Evolutionary conservation across 768 basidiomycete species (phyloP), one percentile per base, ranked within the genome.

Genomic region (Cystobasidium onofrii): DNA sequence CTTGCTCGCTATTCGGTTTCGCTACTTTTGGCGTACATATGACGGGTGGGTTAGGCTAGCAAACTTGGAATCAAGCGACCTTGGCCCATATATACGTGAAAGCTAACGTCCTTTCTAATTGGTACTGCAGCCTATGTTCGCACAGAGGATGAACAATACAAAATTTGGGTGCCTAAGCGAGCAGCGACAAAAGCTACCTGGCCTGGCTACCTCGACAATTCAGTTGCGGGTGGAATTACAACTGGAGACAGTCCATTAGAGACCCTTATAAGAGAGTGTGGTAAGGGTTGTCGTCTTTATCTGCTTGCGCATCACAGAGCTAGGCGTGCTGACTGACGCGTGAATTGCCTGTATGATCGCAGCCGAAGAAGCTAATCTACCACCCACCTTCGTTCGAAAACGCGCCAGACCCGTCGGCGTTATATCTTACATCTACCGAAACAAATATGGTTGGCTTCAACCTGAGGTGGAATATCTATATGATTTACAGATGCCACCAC

Each of bases 21-120:
- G 85, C 91, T 64, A 96, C 94, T 0, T 93, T 90, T 77, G 95
- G 96, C 0, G 90, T 95, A 1, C 96, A 98, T 80, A 86, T 94
- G 87, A 90, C 87, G 23, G 82, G 83, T 80, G 50, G 75, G 78
- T 20, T 2, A 10, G 54, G 55, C 52, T 33, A 9, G 9, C n/a
- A 7, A 50, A 20, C 9, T 7, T 20, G 46, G 46, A 50, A 17
- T 18, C 41, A 18, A 9, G 9, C 41, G 41, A 43, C n/a, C n/a
- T n/a, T n/a, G n/a, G n/a, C n/a, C n/a, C n/a, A n/a, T n/a, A n/a
- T n/a, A n/a, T n/a, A n/a, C n/a, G n/a, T n/a, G n/a, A 41, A 27
- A 0, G 15, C 44, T 15, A 1, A 17, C n/a, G n/a, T n/a, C n/a
- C n/a, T n/a, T n/a, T n/a, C n/a, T n/a, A n/a, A n/a, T n/a, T n/a